Evolutionary conservation across 73 alveolate species (phyloP).

Genomic region (Diophrys appendiculata): DNA sequence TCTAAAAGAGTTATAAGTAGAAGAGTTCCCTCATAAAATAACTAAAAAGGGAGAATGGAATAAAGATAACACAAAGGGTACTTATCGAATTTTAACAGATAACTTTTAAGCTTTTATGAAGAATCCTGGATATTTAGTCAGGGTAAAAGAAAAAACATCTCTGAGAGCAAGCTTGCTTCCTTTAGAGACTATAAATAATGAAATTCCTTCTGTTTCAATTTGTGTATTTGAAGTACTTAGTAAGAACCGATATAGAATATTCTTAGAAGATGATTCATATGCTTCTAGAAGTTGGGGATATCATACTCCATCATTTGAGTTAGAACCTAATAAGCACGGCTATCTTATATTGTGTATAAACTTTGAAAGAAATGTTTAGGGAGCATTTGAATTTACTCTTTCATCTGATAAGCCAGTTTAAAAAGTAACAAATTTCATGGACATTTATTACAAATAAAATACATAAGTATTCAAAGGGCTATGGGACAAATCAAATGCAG

Average conservation of each 20-base stretch:
- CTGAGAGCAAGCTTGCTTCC: not conserved
- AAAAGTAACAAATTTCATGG: not conserved
- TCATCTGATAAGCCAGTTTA: not conserved
- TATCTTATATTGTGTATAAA: conserved; percentile 1
- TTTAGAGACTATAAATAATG: not conserved
- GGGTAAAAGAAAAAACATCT: not conserved
- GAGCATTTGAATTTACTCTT: not conserved
- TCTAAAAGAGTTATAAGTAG: not conserved
- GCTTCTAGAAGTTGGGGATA: conserved; percentile 5
- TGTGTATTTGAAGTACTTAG: not conserved
- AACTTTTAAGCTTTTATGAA: conserved; percentile 13
- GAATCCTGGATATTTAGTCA: conserved; percentile 9
- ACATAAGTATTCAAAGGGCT: not conserved
- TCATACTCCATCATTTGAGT: not conserved
- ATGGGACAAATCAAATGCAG: conserved; percentile 7
- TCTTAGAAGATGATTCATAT: conserved; percentile 6
- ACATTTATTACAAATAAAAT: not conserved
- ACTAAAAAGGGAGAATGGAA: not conserved
- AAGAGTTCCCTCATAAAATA: not conserved
- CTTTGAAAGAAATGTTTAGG: not conserved
- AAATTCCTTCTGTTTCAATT: conserved; percentile 3
- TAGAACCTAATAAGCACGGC: conserved; percentile 2
- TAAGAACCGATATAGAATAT: not conserved
- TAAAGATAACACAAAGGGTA: conserved; percentile 10
- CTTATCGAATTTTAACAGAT: conserved; percentile 10